Base-by-base conservation (phyloP, 2,329 filamentous ascomycete genomes). In the Colletotrichum echinochloae region DNA sequence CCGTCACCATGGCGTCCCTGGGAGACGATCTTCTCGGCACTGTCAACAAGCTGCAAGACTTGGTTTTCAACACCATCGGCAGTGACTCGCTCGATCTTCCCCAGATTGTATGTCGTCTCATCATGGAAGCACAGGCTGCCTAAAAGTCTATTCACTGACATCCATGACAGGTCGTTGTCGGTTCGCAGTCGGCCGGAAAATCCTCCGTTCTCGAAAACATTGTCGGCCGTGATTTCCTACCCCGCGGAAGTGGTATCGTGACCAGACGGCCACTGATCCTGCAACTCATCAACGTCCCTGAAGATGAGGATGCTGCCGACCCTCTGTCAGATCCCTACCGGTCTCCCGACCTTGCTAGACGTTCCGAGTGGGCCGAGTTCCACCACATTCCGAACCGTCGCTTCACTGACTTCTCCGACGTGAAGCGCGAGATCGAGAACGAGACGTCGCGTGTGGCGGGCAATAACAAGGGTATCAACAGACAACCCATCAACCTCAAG, bases 21-120 rank as follows among this genome's bases (percentile, higher is more conserved):
- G 95, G 96, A 79, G 96, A 99, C 83, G 95, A 99, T 83, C 87
- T 99, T 83, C 90, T 99, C 81, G 90, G 90, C 76, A 97, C 94
- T 74, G 96, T 99, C 85, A 99, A 99, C 87, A 97, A 97, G 87
- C 88, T 99, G 78, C 96, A 99, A 83, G 96, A 98, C 83, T 85
- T 99, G 79, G 96, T 99, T 79, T 99, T 99, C 87, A 99, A 99
- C 85, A 99, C 96, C 76, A 99, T 99, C 82, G 96, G 96, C 83
- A 98, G 95, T 86, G 96, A 99, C 83, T 98, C 95, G 63, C 89
- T 99, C 72, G 96, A 99, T 83, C 86, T 99, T 68, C 96, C 96
- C 70, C 96, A 99, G 85, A 99, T 99, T 88, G 96, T 98, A 91
- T 79, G 90, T 85, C 74, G 74, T 73, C 20, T 60, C 59, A 41